Evolutionary conservation across 345 rosid species (phyloP).

Genomic region (Citrus mangshanensis): DNA sequence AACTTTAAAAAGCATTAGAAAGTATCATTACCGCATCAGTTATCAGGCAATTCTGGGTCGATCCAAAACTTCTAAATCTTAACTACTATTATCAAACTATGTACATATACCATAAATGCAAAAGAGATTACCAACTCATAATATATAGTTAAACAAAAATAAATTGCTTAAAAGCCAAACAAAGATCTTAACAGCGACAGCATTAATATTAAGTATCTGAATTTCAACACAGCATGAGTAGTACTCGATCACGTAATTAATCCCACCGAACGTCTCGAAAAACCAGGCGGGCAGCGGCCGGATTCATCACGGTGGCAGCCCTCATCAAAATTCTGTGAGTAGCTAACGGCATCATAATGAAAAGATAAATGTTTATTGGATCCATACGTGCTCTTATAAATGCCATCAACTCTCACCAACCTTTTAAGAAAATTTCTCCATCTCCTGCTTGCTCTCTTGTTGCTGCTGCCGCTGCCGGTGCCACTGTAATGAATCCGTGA

Average conservation of each 20-base stretch:
- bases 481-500: conserved; percentile 29
- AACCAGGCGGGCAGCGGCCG: conserved; percentile 10
- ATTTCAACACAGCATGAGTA: too few relatives aligned
- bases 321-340: conserved; percentile 77
- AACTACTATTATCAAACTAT: too few relatives aligned
- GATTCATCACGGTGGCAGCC: conserved; percentile 35
- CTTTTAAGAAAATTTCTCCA: conserved; percentile 52
- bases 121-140: too few relatives aligned
- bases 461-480: conserved; percentile 17
- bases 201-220: too few relatives aligned
- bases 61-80: neutral
- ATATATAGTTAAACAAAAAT: too few relatives aligned
- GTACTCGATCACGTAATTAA: too few relatives aligned
- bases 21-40: neutral
- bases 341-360: conserved; percentile 77
- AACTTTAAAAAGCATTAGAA: neutral
- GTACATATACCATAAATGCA: too few relatives aligned
- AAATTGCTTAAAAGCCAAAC: too few relatives aligned
- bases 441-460: conserved; percentile 8
- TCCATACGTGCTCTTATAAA: conserved; percentile 32
- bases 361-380: conserved; percentile 48
- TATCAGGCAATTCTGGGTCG: neutral
- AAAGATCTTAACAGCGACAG: too few relatives aligned
- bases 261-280: too few relatives aligned
- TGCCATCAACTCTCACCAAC: conserved; percentile 24